Percentiles rank a stretch among this genome's conserved stretches.
phyloP scores from a whole-genome alignment of 1,284 basidiomycete species.

The Thecaphora thlaspeos region DNA sequence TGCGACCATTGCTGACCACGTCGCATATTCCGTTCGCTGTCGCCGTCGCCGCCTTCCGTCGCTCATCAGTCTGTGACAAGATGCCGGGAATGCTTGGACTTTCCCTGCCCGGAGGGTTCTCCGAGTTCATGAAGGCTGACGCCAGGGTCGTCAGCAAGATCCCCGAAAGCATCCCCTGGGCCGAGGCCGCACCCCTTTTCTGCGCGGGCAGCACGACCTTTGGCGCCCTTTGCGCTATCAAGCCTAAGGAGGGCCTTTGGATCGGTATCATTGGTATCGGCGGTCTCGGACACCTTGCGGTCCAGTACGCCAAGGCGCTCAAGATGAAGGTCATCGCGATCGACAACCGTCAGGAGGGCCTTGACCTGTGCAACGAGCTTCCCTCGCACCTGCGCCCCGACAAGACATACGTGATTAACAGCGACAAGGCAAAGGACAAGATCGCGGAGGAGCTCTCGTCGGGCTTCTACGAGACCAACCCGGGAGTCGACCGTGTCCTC shows the following conservation, averaged over 20 bases:
- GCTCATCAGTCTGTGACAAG: constrained; percentile 40
- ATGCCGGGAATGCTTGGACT: constrained; percentile 44
- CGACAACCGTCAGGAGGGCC: constrained; percentile 43
- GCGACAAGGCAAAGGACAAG: constrained; percentile 36
- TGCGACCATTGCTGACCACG: too few relatives aligned
- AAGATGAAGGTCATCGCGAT: constrained; percentile 57
- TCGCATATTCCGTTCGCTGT: too few relatives aligned
- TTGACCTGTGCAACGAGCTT: constrained; percentile 23
- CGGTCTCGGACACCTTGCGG: constrained; percentile 58
- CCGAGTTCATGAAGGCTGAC: constrained; percentile 48
- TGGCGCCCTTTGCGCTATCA: constrained; percentile 57
- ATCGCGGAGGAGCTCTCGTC: constrained; percentile 29
- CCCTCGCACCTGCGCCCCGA: constrained; percentile 42
- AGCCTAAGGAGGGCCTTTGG: constrained; percentile 52
- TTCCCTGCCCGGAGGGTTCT: constrained; percentile 45
- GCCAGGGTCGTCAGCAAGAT: constrained; percentile 48
- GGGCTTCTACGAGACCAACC: constrained; percentile 44
- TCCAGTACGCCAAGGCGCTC: constrained; percentile 57
- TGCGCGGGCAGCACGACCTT: constrained; percentile 60
- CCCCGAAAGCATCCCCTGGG: constrained; percentile 45
- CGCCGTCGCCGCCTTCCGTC: too few relatives aligned
- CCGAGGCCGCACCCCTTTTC: constrained; percentile 58
- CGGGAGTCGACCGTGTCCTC: constrained; percentile 46
- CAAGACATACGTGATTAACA: constrained; percentile 33
- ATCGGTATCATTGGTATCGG: constrained; percentile 60